Percentiles rank a stretch among this genome's conserved stretches.
Conservation (phyloP, 2,329 filamentous ascomycete species). For the Biscogniauxia sp. region DNA sequence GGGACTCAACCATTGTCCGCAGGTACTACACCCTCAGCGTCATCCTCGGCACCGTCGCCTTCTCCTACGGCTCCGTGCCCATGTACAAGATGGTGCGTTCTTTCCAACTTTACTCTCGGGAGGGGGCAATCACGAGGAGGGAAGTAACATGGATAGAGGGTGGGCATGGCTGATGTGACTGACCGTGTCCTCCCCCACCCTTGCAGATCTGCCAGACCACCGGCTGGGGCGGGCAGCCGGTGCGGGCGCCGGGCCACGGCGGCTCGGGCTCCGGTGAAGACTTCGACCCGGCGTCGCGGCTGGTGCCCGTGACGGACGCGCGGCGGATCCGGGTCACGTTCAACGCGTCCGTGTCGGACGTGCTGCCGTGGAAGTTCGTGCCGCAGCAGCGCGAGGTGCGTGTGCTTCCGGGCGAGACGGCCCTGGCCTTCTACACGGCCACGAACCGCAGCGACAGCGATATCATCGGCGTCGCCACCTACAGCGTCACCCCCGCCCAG, state of each 20-base stretch:
- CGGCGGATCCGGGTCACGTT: slow-evolving; percentile 93
- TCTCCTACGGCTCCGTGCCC: slow-evolving; percentile 81
- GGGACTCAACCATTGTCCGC: slow-evolving; percentile 20
- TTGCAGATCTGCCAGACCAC: slow-evolving; percentile 73
- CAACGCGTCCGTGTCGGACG: slow-evolving; percentile 90
- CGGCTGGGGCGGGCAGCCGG: slow-evolving; percentile 89
- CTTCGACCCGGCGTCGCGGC: slow-evolving; percentile 67
- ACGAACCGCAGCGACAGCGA: slow-evolving; percentile 88
- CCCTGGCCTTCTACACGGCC: slow-evolving; percentile 94
- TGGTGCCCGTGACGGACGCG: slow-evolving; percentile 76
- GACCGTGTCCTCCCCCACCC: neutral
- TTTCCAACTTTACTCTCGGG: neutral
- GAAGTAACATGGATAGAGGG: too few relatives aligned
- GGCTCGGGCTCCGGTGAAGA: slow-evolving; percentile 42
- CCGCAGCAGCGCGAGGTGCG: slow-evolving; percentile 96
- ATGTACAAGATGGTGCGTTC: slow-evolving; percentile 78
- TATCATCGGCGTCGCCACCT: slow-evolving; percentile 97
- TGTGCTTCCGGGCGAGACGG: slow-evolving; percentile 93
- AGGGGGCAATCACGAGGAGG: too few relatives aligned
- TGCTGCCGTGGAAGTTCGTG: slow-evolving; percentile 94
- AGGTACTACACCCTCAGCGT: slow-evolving; percentile 75
- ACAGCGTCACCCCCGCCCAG: slow-evolving; percentile 93
- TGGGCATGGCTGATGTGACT: neutral
- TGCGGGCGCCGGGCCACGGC: slow-evolving; percentile 72
- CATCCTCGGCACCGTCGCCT: slow-evolving; percentile 74